Evolutionary conservation across 1,284 basidiomycete genomes (phyloP), one percentile per base, ranked within the genome.

Genomic region (Xerocomus cyaneibrunnescens): DNA sequence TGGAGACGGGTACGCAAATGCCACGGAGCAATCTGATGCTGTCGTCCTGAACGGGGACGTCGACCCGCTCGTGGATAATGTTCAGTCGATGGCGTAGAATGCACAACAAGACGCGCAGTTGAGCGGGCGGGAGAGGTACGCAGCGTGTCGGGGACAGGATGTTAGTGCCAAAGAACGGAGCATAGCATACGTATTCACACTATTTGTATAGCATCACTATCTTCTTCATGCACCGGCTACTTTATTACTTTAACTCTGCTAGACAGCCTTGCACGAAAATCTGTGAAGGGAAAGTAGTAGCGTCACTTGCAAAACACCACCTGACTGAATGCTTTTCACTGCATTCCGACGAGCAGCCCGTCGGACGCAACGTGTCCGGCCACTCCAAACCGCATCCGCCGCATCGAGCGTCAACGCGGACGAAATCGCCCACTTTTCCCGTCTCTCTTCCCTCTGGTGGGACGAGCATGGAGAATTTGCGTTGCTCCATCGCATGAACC

Each of bases 401-500:
- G 34, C 51, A 19, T 51, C 65, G 5, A 68, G 75, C n/a, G 79
- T 94, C 62, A 95, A 95, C 66, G 65, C 78, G 1, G 79, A 79
- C 48, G 95, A 98, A 70, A 90, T 99, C 47, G 86, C 89, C 0
- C 93, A 95, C 70, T 99, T 99, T 70, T 94, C 94, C 5, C 80
- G 82, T 31, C 83, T 99, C 1, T 94, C 94, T 0, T 86, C 90
- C 22, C 80, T 90, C 65, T 99, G 97, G 97, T 99, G 97, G 97
- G 87, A 98, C 70, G 92, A 97, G 66, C 78, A 78, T 27, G 95
- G 96, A 60, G 95, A 98, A 70, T 97, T 98, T 65, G 81, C 77
- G 3, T 76, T 96, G 34, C 74, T 99, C 30, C 97, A 99, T 69
- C 84, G 85, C 62, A 98, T 99, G 96, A 99, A 99, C 72, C 93